Evolutionary conservation across 2,329 filamentous ascomycete species (phyloP), one percentile per base, ranked within the genome.

Genomic region (Tolypocladium capitatum): DNA sequence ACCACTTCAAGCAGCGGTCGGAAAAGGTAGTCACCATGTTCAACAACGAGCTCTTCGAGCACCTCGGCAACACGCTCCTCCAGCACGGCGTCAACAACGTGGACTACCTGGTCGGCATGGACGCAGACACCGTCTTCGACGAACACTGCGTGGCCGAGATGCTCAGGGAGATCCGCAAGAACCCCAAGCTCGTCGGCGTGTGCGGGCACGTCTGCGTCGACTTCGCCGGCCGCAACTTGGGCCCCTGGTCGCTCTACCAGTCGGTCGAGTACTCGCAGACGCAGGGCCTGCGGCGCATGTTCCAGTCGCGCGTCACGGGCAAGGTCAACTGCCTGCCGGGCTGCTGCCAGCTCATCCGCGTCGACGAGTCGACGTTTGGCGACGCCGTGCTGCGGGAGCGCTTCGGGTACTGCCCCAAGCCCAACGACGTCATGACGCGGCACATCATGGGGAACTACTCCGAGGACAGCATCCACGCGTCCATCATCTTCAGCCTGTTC

Each of bases 271-370:
- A 73, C 52, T 71, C 68, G 0, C 69, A 71, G 48, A 69, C 69
- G 0, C 70, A 73, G 49, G 68, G 68, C 4, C 61, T 73, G 42
- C 65, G 69, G 2, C 67, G 71, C 10, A 68, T 72, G 57, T 72
- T 73, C 52, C 71, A 74, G 54, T 72, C 69, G 9, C 63, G 69
- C 33, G 64, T 70, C 42, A 74, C 71, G 0, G 68, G 70, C 48
- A 73, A 73, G 47, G 71, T 73, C 43, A 72, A 70, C 34, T 73
- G 69, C 51, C 62, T 72, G 2, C 69, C 70, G 0, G 70, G 71
- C 5, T 73, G 71, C 43, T 74, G 71, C 49, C 71, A 74, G 53
- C 62, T 74, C 16, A 69, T 74, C 45, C 69, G 68, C 13, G 66
- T 74, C 13, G 69, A 71, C 45, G 70, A 73, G 51, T 67, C 69